Base-by-base conservation (phyloP, 192 early-diverging fungal genomes). In the Funneliformis mosseae region DNA sequence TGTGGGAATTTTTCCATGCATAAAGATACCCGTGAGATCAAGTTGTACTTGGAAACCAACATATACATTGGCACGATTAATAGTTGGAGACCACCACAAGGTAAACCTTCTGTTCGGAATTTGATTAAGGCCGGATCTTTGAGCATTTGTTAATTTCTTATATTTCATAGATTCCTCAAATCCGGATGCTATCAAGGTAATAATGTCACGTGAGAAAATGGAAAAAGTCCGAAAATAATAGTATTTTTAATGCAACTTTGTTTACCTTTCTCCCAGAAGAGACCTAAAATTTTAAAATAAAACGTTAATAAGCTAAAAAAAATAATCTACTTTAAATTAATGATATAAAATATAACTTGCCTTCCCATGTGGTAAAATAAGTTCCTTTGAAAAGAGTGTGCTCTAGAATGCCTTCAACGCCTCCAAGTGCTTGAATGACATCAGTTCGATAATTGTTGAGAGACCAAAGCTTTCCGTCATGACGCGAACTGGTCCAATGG, bases 41-140 rank as follows among this genome's bases (percentile, higher is more conserved):
- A 99, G 89, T 87, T 99, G 98, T 79, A 98, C 97, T 86, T 98
- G 96, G 96, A 99, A 99, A 88, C 98, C 98, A 70, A 99, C 96
- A 83, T 99, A 99, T 23, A 99, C 98, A 84, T 99, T 98, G 43
- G 95, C 94, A 79, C 96, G 92, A 84, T 99, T 99, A 83, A 99
- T 97, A 8, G 98, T 99, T 5, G 96, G 96, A 48, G 94, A 96
- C 98, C 98, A 99, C 98, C 98, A 99, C 72, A 99, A 90, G 8
- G 96, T 97, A 84, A 99, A 99, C 62, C 98, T 95, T 90, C 98
- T 95, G 89, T 99, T 99, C 69, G 98, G 98, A 88, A 99, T 99
- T 88, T 99, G 98, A 83, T 98, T 99, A 77, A 99, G 89, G 91
- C 98, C 98, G 23, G 93, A 94, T 45, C 98, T 91, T 85, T 99